These are phyloP conservation scores for Backusella mclennaniae DNA, from an alignment of 192 early-diverging fungal genomes.

Conservation along the genomic window DNA sequence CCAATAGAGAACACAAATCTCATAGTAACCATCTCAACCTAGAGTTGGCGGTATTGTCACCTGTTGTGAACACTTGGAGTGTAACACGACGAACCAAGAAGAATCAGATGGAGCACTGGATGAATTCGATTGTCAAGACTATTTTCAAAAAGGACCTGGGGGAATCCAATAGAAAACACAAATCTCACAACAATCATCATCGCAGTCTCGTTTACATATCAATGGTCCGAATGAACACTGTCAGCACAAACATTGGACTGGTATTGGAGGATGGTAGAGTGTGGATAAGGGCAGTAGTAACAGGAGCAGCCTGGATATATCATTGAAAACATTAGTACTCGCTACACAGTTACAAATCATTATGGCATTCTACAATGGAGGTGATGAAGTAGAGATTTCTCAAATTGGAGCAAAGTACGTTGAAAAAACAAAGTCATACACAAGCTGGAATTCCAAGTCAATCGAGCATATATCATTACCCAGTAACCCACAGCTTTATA, in stretches of 20 bases:
- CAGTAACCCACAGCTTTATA: slow-evolving; percentile 16
- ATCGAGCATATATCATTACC: slow-evolving; percentile 19
- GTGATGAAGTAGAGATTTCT: neutral
- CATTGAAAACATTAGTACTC: slow-evolving; percentile 16
- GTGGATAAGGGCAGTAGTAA: slow-evolving; percentile 14
- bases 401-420: neutral
- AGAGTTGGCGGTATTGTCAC: neutral
- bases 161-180: too few species aligned
- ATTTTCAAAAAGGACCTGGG: neutral
- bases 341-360: slow-evolving; percentile 21
- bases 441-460: slow-evolving; percentile 18
- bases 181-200: neutral
- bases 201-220: neutral
- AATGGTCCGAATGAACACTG: neutral
- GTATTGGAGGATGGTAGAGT: slow-evolving; percentile 14
- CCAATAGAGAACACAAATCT: too few species aligned
- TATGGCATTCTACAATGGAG: slow-evolving; percentile 2
- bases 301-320: neutral
- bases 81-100: too few species aligned
- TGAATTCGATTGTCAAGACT: neutral
- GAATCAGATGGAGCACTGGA: neutral
- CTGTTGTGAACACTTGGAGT: slow-evolving; percentile 5
- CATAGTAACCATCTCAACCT: neutral
- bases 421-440: neutral
- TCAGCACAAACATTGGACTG: neutral